phyloP scores from a whole-genome alignment of 768 basidiomycete genomes.

The Hericium rajendrae region DNA sequence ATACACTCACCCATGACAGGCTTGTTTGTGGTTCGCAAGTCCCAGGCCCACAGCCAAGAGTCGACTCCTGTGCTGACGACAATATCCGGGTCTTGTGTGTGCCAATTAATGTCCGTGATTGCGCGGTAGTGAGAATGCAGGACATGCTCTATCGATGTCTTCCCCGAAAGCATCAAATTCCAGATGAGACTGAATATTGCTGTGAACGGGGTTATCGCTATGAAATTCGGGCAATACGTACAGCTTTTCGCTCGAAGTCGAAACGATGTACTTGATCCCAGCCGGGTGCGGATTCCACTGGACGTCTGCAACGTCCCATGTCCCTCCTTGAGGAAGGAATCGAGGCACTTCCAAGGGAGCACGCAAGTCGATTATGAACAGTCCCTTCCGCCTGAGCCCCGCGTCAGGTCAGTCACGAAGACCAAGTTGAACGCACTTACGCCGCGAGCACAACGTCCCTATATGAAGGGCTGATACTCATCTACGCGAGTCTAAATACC shows the following conservation, averaged over 20 bases:
- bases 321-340: constrained; percentile 92
- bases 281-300: constrained; percentile 85
- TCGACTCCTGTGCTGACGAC: constrained; percentile 91
- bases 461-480: constrained; percentile 85
- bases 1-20: constrained; percentile 51
- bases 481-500: constrained; percentile 31
- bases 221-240: constrained; percentile 25
- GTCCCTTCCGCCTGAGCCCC: constrained; percentile 58
- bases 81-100: constrained; percentile 71
- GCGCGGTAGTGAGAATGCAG: constrained; percentile 88
- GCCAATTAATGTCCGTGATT: constrained; percentile 99
- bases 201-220: background rate
- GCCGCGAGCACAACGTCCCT: constrained; percentile 88
- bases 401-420: background rate
- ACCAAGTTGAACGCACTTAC: constrained; percentile 31
- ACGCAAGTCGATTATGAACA: constrained; percentile 93
- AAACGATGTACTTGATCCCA: constrained; percentile 73
- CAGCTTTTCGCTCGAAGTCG: constrained; percentile 86
- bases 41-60: constrained; percentile 94
- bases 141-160: constrained; percentile 76
- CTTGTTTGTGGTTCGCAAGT: constrained; percentile 46
- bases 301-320: constrained; percentile 91
- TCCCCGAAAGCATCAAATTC: constrained; percentile 72
- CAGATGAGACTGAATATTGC: constrained; percentile 63
- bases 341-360: constrained; percentile 80